Base-by-base conservation (phyloP, 345 rosid species). In the Brassica nigra region DNA sequence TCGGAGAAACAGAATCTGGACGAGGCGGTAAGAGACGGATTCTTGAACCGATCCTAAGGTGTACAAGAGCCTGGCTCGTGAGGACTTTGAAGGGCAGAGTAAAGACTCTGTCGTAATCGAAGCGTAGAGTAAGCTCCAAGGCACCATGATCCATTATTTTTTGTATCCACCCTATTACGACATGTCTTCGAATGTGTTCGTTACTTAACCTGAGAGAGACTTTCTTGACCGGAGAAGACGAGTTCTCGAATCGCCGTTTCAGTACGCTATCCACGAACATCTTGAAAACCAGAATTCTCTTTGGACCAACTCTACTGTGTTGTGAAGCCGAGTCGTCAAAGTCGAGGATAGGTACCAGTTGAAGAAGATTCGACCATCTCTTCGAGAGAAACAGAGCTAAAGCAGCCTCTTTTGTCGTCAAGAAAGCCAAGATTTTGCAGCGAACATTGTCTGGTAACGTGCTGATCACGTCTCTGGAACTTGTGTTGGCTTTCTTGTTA, bases 381-480 rank as follows among this genome's bases (percentile, higher is more conserved):
- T 66, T 78, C 1, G 82, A 72, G 9, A 78, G 67, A 16, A 57
- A 6, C 1, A 66, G 8, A 7, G 77, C 37, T 12, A 14, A 39
- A 66, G 82, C 73, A 64, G 73, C 82, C 4, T 78, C 62, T 3
- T 78, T 78, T 3, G 68, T 72, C 0, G 82, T 58, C 62, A 78
- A 20, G 62, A 42, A 66, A 39, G 68, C 30, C 14, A 79, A 44
- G 30, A 79, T 20, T 2, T 15, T 39, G 61, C 82, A 67, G 20
- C 67, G 68, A 47, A 73, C 62, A 42, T 73, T 68, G 11, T 79
- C 70, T 58, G 82, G 78, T 67, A 79, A 8, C 15, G 7, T 12
- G 68, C 54, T 73, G 0, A 73, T 73, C 31, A 59, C 7, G 33
- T 78, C 82, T 28, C 3, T 15, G 14, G 42, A 29, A 34, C 18